phyloP scores from a whole-genome alignment of 2,329 filamentous ascomycete species.

The Cadophora malorum region DNA sequence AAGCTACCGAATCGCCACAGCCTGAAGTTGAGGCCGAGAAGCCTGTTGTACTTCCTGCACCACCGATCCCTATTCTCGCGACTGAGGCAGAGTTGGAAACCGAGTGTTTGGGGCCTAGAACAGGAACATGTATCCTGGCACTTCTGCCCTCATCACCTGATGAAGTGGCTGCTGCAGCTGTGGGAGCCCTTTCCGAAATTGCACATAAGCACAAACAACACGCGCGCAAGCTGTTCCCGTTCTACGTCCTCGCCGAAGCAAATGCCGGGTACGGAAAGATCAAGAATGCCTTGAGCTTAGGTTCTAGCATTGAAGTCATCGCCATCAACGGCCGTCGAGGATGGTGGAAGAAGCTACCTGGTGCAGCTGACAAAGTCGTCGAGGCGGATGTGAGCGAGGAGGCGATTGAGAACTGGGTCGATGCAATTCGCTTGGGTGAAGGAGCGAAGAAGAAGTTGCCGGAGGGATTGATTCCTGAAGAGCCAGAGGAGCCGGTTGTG shows the following conservation, averaged over 20 bases:
- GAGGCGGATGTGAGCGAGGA: conserved; percentile 58
- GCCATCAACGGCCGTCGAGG: conserved; percentile 83
- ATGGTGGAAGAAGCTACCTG: conserved; percentile 79
- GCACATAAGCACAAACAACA: conserved; percentile 74
- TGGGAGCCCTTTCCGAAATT: conserved; percentile 73
- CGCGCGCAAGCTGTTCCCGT: conserved; percentile 77
- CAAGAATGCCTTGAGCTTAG: conserved; percentile 67
- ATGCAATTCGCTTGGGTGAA: conserved; percentile 89
- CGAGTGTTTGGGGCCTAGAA: conserved; percentile 76
- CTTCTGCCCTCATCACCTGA: conserved; percentile 61
- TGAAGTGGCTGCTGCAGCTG: conserved; percentile 54
- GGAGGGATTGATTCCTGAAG: conserved; percentile 58
- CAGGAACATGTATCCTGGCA: conserved; percentile 82
- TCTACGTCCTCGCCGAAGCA: conserved; percentile 73
- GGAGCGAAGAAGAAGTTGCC: conserved; percentile 79
- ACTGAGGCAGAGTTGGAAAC: conserved; percentile 68
- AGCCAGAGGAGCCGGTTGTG: conserved; percentile 47
- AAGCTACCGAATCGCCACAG: conserved; percentile 57
- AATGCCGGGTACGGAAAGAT: conserved; percentile 64
- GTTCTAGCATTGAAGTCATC: conserved; percentile 70
- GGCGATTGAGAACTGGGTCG: conserved; percentile 83
- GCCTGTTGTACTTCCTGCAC: conserved; percentile 55
- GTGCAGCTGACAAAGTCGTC: conserved; percentile 42
- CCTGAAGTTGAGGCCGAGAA: conserved; percentile 48
- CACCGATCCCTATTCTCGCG: conserved; percentile 70